Evolutionary conservation across 1,284 basidiomycete species (phyloP).

Genomic region (Irpex sp.): DNA sequence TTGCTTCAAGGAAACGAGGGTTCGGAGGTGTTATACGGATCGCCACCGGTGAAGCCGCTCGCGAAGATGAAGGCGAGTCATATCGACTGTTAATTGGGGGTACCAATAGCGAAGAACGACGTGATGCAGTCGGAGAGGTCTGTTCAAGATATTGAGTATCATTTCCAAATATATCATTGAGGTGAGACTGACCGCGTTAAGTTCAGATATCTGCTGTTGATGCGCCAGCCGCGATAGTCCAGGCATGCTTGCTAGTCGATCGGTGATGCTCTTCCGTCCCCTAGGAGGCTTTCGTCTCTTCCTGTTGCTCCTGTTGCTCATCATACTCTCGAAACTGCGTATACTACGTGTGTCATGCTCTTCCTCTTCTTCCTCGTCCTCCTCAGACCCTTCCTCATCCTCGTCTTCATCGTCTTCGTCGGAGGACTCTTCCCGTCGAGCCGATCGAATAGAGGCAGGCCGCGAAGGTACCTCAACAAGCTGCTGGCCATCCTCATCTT

Average conservation of each 20-base stretch:
- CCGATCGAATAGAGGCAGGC: conserved; percentile 46
- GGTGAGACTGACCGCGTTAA: conserved; percentile 14
- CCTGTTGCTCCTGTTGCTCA: conserved; percentile 45
- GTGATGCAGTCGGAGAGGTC: conserved; percentile 41
- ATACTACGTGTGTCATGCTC: conserved; percentile 63
- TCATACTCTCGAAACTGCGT: conserved; percentile 78
- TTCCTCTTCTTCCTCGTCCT: conserved; percentile 24
- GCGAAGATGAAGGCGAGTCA: conserved; percentile 42
- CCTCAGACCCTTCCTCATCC: conserved; percentile 29
- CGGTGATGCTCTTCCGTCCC: conserved; percentile 61
- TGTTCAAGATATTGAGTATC: conserved; percentile 8
- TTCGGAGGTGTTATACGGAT: conserved; percentile 50
- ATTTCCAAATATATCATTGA: background rate
- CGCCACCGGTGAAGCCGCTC: conserved; percentile 36
- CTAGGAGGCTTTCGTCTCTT: conserved; percentile 21
- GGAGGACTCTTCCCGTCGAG: conserved; percentile 23
- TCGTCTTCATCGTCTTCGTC: conserved; percentile 28
- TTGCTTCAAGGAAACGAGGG: conserved; percentile 60
- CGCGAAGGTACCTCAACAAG: conserved; percentile 55
- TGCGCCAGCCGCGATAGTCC: conserved; percentile 43
- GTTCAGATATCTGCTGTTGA: conserved; percentile 17
- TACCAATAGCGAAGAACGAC: conserved; percentile 42
- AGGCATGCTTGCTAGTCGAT: conserved; percentile 69
- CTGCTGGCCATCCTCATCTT: conserved; percentile 61
- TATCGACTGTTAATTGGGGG: conserved; percentile 23